Evolutionary conservation across 805 yeast species (phyloP), one percentile per base, ranked within the genome.

Genomic region (Starmerella davenportii): DNA sequence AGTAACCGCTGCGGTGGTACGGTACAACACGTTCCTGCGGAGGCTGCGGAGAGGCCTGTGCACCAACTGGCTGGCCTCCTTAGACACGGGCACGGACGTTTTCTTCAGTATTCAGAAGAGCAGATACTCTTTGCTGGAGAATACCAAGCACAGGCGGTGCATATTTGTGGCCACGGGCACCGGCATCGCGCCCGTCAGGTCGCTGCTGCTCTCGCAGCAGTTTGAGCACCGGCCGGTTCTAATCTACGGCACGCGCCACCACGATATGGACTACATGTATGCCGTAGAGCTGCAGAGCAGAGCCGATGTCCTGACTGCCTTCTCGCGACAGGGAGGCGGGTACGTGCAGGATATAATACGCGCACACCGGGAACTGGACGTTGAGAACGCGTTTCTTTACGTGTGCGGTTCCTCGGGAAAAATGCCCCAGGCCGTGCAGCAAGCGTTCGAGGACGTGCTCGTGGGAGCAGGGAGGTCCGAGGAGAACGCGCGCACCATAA

Each of bases 391-490:
- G 0, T 56, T 69, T 0, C 60, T 90, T 4, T 84, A 76, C 53
- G 63, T 90, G 4, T 87, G 98, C 63, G 99, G 99, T 0, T 75
- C 93, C 14, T 74, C 92, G 20, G 96, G 98, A 0, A 71, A 71
- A 45, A 90, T 90, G 98, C 98, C 98, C 1, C 65, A 70, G 18
- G 84, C 76, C 57, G 90, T 87, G 1, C 63, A 93, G 41, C 58
- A 79, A n/a, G 87, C 95, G 0, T 54, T 90, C 21, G 71, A 69
- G 28, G 76, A 70, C 14, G 70, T 79, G 13, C 64, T 64, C 3
- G 74, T 16, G n/a, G 27, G 21, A 18, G 36, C 38, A 2, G 48
- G 46, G 8, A 25, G 23, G 16, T 19, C 16, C 13, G 32, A 19
- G 15, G 34, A 15, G 7, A 30, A 81, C 0, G 68, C 65, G 16